Percentiles rank a stretch among this genome's conserved stretches.
Conservation (phyloP, 495 filamentous ascomycete species). For the Bombardia bombarda region DNA sequence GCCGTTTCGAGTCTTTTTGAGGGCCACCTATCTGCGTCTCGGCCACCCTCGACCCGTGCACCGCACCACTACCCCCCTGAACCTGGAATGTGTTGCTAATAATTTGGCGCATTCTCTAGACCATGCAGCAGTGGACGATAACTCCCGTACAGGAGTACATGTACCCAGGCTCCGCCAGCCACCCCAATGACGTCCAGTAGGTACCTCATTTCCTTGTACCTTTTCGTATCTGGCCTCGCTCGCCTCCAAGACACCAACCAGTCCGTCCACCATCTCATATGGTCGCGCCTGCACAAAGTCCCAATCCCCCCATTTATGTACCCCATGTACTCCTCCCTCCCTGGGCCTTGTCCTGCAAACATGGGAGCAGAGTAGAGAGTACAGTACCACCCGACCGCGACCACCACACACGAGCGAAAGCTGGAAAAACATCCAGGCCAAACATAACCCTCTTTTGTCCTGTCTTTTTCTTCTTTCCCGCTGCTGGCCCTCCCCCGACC, state of each 20-base stretch:
- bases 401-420: conserved; percentile 8
- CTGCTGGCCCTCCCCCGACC: no score
- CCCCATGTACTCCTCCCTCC: conserved; percentile 24
- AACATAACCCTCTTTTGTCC: conserved; percentile 4
- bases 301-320: conserved; percentile 23
- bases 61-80: no score
- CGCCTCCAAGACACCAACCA: conserved; percentile 9
- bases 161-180: conserved; percentile 39
- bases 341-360: conserved; percentile 18
- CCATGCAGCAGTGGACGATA: conserved; percentile 48
- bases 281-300: neutral
- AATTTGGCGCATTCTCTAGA: conserved; percentile 23
- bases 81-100: conserved; percentile 10
- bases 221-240: conserved; percentile 24
- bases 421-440: conserved; percentile 9
- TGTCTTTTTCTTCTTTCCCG: conserved; percentile 10
- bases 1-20: no score
- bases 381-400: conserved; percentile 10
- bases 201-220: conserved; percentile 40
- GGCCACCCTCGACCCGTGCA: neutral
- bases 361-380: conserved; percentile 17
- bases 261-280: conserved; percentile 9
- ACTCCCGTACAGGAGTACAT: conserved; percentile 39
- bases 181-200: conserved; percentile 43
- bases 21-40: no score